Evolutionary conservation across 805 yeast species (phyloP).

Genomic region (Candida endomychidarum): DNA sequence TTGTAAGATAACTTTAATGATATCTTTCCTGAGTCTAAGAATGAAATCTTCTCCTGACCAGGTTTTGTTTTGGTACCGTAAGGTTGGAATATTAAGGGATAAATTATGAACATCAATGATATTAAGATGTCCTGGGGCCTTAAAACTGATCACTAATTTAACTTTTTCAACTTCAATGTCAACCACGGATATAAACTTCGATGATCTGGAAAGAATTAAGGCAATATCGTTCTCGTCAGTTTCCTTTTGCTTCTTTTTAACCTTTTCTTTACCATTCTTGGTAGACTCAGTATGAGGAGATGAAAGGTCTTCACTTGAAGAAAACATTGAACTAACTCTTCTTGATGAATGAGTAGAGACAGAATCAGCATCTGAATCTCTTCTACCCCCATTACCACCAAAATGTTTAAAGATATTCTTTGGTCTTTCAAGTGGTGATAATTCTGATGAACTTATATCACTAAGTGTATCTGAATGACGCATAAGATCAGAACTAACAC

Average conservation of each 20-base stretch:
- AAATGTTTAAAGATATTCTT: slow-evolving; percentile 15
- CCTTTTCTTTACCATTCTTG: slow-evolving; percentile 2
- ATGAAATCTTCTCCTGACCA: slow-evolving; percentile 75
- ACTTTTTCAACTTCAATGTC: slow-evolving; percentile 35
- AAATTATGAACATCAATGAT: slow-evolving; percentile 78
- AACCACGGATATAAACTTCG: slow-evolving; percentile 40
- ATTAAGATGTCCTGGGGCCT: slow-evolving; percentile 68
- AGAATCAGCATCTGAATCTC: slow-evolving; percentile 12
- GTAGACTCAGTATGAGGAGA: slow-evolving; percentile 6
- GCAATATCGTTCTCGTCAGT: slow-evolving; percentile 35
- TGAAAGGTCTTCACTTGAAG: slow-evolving; percentile 15
- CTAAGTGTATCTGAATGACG: slow-evolving; percentile 7
- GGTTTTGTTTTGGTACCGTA: slow-evolving; percentile 40
- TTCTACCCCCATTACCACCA: neutral
- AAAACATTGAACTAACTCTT: slow-evolving; percentile 12
- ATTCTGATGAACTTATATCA: slow-evolving; percentile 13
- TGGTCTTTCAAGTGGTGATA: slow-evolving; percentile 13
- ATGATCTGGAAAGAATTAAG: slow-evolving; percentile 43
- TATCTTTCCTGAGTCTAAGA: slow-evolving; percentile 57
- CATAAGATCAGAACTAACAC: neutral
- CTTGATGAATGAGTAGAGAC: slow-evolving; percentile 10
- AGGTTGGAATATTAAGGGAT: slow-evolving; percentile 60
- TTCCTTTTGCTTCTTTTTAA: slow-evolving; percentile 9
- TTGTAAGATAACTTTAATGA: slow-evolving; percentile 55
- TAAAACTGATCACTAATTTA: slow-evolving; percentile 64